Evolutionary conservation across 2,329 filamentous ascomycete genomes (phyloP), one percentile per base, ranked within the genome.

Genomic region (Fusarium poae): DNA sequence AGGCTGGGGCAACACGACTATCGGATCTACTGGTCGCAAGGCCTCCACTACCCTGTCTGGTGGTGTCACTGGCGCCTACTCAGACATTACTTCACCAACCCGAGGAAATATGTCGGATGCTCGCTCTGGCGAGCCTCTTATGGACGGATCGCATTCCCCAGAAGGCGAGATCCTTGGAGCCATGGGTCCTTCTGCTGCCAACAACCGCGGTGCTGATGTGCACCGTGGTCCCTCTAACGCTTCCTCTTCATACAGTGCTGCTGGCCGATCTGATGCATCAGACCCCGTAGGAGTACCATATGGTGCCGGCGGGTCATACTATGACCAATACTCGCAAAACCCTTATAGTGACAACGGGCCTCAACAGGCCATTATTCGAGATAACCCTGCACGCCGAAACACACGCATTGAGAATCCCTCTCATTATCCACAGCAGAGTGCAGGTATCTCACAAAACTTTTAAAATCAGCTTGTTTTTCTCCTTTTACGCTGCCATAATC

Each of bases 371-470:
- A 88, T 99, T 53, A 97, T 99, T 69, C 89, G 94, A 57, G 96
- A 99, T 78, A 96, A 98, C 70, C 91, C 92, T 68, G 96, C 96
- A 29, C 86, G 96, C 72, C 89, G 96, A 70, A 97, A 97, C 82
- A 97, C 96, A 15, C 89, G 94, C 66, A 98, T 99, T 75, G 94
- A 98, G 82, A 97, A 91, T 77, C 91, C 93, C 4, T 88, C 92
- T 44, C 92, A 96, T 67, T 97, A 92, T 75, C 94, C 95, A 13
- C 93, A 97, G 77, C 94, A 97, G 82, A 97, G 92, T 74, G 93
- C 93, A 39, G 96, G 96, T 62, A 97, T 99, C 75, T 92, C 96
- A 32, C 96, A 98, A 81, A 99, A 99, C 80, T 99, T 99, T 75
- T 98, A 88, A 79, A 53, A 27, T 16, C 34, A 21, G 20, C n/a